phyloP scores from a whole-genome alignment of 495 filamentous ascomycete genomes.

The Penicillium argentinense region DNA sequence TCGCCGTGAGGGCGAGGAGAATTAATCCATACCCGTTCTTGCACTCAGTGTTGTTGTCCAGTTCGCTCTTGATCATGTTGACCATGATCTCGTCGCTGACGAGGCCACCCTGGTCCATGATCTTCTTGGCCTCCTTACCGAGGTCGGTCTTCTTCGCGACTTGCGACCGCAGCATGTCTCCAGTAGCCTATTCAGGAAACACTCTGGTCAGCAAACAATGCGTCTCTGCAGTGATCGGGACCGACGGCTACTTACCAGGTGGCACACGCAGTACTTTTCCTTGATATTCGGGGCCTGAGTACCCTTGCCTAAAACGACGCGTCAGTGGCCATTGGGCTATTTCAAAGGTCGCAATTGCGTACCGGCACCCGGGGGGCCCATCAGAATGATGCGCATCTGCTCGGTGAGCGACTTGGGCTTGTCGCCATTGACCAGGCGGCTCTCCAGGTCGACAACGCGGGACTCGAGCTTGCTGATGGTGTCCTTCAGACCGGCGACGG shows the following conservation, averaged over 20 bases:
- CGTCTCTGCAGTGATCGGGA: too few species aligned
- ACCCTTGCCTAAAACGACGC: slow-evolving; percentile 76
- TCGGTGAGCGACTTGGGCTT: slow-evolving; percentile 51
- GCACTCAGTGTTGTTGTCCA: slow-evolving; percentile 92
- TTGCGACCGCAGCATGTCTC: slow-evolving; percentile 98
- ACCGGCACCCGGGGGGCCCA: slow-evolving; percentile 98
- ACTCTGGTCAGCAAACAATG: slow-evolving; percentile 7
- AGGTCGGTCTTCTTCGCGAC: slow-evolving; percentile 97
- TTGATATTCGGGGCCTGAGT: slow-evolving; percentile 97
- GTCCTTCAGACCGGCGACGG: slow-evolving; percentile 69
- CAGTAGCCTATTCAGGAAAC: slow-evolving; percentile 70
- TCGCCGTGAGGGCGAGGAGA: too few species aligned
- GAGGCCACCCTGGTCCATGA: slow-evolving; percentile 97
- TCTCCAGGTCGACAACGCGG: slow-evolving; percentile 77
- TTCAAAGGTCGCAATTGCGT: slow-evolving; percentile 27
- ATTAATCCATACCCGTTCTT: slow-evolving; percentile 74
- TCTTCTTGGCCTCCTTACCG: slow-evolving; percentile 98
- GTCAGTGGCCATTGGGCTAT: slow-evolving; percentile 24
- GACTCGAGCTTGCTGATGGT: slow-evolving; percentile 80
- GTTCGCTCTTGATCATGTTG: slow-evolving; percentile 97
- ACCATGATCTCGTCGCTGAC: slow-evolving; percentile 99
- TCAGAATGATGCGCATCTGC: slow-evolving; percentile 90
- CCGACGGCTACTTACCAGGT: slow-evolving; percentile 75
- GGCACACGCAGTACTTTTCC: slow-evolving; percentile 94
- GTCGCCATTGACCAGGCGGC: slow-evolving; percentile 54